phyloP scores from a whole-genome alignment of 2,329 filamentous ascomycete species.

The Microdochium trichocladiopsis region DNA sequence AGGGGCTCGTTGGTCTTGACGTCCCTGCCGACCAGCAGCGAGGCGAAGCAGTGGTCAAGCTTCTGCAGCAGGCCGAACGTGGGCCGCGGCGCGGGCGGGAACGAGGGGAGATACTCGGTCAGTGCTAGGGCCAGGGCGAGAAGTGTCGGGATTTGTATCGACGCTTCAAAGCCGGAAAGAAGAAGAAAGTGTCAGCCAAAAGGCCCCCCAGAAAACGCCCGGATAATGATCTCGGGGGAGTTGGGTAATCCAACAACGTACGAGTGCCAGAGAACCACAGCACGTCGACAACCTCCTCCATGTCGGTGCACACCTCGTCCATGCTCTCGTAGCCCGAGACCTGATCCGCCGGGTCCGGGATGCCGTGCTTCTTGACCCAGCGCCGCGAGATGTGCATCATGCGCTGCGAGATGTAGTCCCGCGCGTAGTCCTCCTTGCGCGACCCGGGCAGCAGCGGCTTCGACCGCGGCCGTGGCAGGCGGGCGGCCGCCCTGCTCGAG shows the following conservation, averaged over 20 bases:
- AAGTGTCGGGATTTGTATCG: constrained; percentile 76
- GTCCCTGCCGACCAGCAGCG: constrained; percentile 62
- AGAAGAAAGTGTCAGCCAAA: too few species aligned
- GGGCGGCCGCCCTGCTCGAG: constrained; percentile 29
- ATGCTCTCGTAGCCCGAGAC: constrained; percentile 52
- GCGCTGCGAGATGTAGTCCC: constrained; percentile 48
- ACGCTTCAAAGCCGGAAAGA: constrained; percentile 51
- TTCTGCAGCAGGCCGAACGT: constrained; percentile 70
- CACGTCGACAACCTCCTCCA: constrained; percentile 70
- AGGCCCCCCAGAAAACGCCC: too few species aligned
- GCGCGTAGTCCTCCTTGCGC: constrained; percentile 51
- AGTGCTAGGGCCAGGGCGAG: constrained; percentile 70
- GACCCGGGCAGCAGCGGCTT: constrained; percentile 48
- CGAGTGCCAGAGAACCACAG: constrained; percentile 85
- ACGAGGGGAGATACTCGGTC: constrained; percentile 64
- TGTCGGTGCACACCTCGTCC: constrained; percentile 63
- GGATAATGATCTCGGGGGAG: too few species aligned
- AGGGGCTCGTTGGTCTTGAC: constrained; percentile 56
- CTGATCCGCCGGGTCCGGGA: constrained; percentile 35
- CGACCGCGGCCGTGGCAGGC: constrained; percentile 48
- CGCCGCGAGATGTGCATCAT: constrained; percentile 48
- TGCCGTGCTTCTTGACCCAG: constrained; percentile 52
- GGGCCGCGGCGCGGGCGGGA: constrained; percentile 58
- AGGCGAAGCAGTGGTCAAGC: constrained; percentile 77
- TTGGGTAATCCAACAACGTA: constrained; percentile 49